phyloP scores from a whole-genome alignment of 1,284 basidiomycete genomes.

The Marasmius fiardii region DNA sequence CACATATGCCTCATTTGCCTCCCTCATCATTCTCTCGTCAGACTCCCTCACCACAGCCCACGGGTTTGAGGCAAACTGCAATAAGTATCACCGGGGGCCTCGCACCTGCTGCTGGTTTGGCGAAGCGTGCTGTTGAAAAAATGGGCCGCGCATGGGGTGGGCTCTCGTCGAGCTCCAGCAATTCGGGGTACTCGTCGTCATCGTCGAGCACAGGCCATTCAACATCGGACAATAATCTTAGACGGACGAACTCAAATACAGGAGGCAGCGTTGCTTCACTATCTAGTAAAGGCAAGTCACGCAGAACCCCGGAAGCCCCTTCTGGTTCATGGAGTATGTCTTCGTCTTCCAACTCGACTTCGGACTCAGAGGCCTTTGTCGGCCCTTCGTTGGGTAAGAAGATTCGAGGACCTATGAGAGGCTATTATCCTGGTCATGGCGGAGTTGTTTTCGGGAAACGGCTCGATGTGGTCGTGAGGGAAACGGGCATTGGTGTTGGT shows the following conservation, averaged over 20 bases:
- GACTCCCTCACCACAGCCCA: constrained; percentile 19
- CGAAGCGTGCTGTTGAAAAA: constrained; percentile 71
- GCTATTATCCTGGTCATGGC: constrained; percentile 30
- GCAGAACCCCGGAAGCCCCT: constrained; percentile 55
- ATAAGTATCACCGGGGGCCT: constrained; percentile 66
- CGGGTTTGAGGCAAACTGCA: constrained; percentile 52
- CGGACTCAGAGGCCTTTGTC: constrained; percentile 38
- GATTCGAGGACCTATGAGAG: constrained; percentile 50
- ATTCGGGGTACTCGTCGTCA: constrained; percentile 35
- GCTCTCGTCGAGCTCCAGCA: constrained; percentile 40
- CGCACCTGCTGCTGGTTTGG: constrained; percentile 67
- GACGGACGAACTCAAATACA: constrained; percentile 36
- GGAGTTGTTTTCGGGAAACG: constrained; percentile 66
- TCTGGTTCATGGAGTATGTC: constrained; percentile 56
- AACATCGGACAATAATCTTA: constrained; percentile 29
- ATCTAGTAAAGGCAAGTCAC: constrained; percentile 29
- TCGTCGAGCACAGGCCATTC: constrained; percentile 25
- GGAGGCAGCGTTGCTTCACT: constrained; percentile 18
- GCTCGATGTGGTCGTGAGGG: constrained; percentile 52
- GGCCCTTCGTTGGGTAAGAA: constrained; percentile 54
- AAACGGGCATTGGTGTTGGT: constrained; percentile 42
- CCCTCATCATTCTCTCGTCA: constrained; percentile 26
- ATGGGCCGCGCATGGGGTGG: constrained; percentile 62
- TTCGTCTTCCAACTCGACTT: constrained; percentile 52
- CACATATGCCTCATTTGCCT: constrained; percentile 13